phyloP scores from a whole-genome alignment of 2,329 filamentous ascomycete species.

The Waltergamsia citrina region DNA sequence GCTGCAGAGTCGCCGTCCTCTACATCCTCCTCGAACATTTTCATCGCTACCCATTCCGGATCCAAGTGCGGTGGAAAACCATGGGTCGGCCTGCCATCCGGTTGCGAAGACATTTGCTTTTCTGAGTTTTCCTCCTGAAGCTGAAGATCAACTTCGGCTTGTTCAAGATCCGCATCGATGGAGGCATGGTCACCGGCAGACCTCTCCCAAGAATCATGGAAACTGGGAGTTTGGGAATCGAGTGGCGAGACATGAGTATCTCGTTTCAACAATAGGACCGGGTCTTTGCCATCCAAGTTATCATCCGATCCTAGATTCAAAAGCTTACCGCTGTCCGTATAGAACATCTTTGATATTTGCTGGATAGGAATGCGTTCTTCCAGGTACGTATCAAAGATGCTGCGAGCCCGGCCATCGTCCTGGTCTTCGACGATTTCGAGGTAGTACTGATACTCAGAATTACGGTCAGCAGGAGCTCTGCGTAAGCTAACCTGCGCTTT shows the following conservation, averaged over 20 bases:
- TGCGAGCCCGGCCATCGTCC: slow-evolving; percentile 45
- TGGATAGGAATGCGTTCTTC: slow-evolving; percentile 42
- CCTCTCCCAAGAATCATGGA: not conserved
- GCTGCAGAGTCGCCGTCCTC: slow-evolving; percentile 29
- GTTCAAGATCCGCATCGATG: slow-evolving; percentile 17
- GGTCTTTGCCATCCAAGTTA: slow-evolving; percentile 36
- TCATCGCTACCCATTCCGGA: slow-evolving; percentile 84
- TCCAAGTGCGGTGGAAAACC: slow-evolving; percentile 65
- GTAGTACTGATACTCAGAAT: slow-evolving; percentile 59
- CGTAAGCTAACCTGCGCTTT: slow-evolving; percentile 79
- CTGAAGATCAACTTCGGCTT: slow-evolving; percentile 37
- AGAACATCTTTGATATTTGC: slow-evolving; percentile 81
- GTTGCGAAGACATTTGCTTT: not conserved
- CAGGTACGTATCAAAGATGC: no score
- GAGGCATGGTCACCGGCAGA: not conserved
- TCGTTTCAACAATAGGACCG: slow-evolving; percentile 22
- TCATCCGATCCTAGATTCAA: slow-evolving; percentile 59
- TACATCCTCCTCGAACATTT: slow-evolving; percentile 56
- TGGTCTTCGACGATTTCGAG: slow-evolving; percentile 77
- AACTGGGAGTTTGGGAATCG: no score
- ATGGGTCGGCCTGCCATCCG: slow-evolving; percentile 1
- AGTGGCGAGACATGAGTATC: slow-evolving; percentile 6
- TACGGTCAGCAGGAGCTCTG: slow-evolving; percentile 42
- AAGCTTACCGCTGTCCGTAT: slow-evolving; percentile 82
- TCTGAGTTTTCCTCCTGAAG: slow-evolving; percentile 14